Evolutionary conservation across 495 filamentous ascomycete genomes (phyloP).

Genomic region (Collariella sp.): DNA sequence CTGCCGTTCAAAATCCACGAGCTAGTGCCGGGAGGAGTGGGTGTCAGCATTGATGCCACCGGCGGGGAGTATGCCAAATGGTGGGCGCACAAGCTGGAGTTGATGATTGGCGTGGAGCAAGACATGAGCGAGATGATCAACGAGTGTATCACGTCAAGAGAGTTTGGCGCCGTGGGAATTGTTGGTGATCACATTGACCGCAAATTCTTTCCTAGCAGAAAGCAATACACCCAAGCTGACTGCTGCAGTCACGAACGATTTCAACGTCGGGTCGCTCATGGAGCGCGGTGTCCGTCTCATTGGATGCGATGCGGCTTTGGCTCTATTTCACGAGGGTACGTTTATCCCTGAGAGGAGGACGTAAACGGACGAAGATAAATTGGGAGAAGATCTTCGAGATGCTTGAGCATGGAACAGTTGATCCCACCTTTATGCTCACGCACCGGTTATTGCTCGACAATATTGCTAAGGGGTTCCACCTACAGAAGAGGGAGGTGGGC

Average conservation of each 20-base stretch:
- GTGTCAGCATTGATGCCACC: slow-evolving; percentile 9
- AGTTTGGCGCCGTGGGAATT: slow-evolving; percentile 10
- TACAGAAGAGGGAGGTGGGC: slow-evolving; percentile 6
- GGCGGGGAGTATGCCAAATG: slow-evolving; percentile 13
- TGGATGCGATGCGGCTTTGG: slow-evolving; percentile 4
- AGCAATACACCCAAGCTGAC: too few relatives aligned
- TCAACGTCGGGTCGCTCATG: slow-evolving; percentile 11
- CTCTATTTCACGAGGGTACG: slow-evolving; percentile 10
- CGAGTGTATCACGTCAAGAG: slow-evolving; percentile 3
- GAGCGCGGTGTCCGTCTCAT: slow-evolving; percentile 7
- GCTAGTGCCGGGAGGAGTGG: slow-evolving; percentile 11
- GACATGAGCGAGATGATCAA: slow-evolving; percentile 15
- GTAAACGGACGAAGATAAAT: background rate
- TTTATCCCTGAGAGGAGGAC: background rate
- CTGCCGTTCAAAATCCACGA: slow-evolving; percentile 5
- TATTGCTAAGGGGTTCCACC: slow-evolving; percentile 7
- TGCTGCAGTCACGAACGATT: slow-evolving; percentile 8
- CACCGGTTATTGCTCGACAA: slow-evolving; percentile 7
- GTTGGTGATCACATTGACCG: slow-evolving; percentile 7
- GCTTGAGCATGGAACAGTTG: slow-evolving; percentile 2
- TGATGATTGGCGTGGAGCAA: slow-evolving; percentile 4
- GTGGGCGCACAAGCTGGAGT: slow-evolving; percentile 6
- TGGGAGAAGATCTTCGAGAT: slow-evolving; percentile 5
- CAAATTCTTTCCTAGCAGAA: background rate
- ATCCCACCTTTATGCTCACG: slow-evolving; percentile 12